Percentiles rank a stretch among this genome's conserved stretches.
phyloP scores from a whole-genome alignment of 208 protist species.

The Acanthamoeba healyi region DNA sequence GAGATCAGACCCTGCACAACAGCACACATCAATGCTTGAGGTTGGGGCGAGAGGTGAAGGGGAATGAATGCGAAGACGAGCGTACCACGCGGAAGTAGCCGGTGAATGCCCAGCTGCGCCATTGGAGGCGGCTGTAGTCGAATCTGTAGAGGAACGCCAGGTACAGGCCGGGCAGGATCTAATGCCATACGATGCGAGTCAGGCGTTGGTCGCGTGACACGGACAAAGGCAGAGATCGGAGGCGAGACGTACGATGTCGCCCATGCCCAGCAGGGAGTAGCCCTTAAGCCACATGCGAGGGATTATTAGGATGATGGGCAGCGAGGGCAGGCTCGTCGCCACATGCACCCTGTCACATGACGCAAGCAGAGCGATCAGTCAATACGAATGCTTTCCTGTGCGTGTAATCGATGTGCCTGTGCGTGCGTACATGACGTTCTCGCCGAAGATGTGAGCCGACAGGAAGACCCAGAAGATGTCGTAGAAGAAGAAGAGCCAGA shows the following conservation, averaged over 20 bases:
- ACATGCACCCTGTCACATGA: neutral
- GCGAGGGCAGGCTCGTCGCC: conserved; percentile 46
- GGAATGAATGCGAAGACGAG: too few species aligned
- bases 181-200: neutral
- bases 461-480: conserved; percentile 83
- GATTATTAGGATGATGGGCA: conserved; percentile 71
- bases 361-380: neutral
- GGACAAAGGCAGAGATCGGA: neutral
- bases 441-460: conserved; percentile 68
- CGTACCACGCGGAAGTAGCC: conserved; percentile 61
- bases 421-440: conserved; percentile 78
- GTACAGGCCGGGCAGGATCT: conserved; percentile 77
- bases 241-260: conserved; percentile 73
- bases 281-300: conserved; percentile 41
- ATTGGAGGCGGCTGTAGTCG: conserved; percentile 33
- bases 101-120: conserved; percentile 5
- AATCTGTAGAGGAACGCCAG: conserved; percentile 76
- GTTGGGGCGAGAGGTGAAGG: too few species aligned
- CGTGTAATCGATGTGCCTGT: too few species aligned
- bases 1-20: neutral
- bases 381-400: too few species aligned
- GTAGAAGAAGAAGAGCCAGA: conserved; percentile 81
- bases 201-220: neutral
- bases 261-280: conserved; percentile 73
- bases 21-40: neutral